phyloP scores from a whole-genome alignment of 202 grass and related monocot genomes.

The Alloteropsis angusta region DNA sequence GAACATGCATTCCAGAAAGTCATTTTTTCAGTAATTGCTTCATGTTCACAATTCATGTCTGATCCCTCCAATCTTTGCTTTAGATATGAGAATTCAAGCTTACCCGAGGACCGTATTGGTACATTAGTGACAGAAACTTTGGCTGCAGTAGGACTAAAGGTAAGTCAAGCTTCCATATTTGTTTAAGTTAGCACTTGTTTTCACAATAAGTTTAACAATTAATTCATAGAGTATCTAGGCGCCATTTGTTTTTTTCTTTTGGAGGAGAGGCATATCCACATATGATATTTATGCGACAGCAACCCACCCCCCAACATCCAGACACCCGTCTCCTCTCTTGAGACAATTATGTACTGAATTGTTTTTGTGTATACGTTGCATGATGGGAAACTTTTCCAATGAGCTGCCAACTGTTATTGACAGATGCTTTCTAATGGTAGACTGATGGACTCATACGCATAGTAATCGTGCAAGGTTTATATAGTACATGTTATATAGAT shows the following conservation, averaged over 20 bases:
- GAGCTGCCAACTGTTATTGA: neutral
- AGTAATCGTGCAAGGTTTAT: neutral
- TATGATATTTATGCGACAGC: neutral
- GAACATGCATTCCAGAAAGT: slow-evolving; percentile 14
- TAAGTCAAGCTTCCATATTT: slow-evolving; percentile 30
- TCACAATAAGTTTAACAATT: neutral
- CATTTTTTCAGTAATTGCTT: neutral
- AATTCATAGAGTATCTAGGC: neutral
- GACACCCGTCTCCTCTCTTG: too few species aligned
- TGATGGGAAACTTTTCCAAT: neutral
- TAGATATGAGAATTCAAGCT: slow-evolving; percentile 92
- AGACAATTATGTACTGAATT: too few species aligned
- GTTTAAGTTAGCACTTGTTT: slow-evolving; percentile 3
- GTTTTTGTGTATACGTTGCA: neutral
- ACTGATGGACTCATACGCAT: neutral
- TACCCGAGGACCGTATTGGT: slow-evolving; percentile 57
- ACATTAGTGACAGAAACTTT: slow-evolving; percentile 80
- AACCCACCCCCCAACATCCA: too few species aligned
- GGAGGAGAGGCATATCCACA: neutral
- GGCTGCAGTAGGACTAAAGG: slow-evolving; percentile 83
- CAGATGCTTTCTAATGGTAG: neutral
- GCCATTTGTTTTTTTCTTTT: neutral
- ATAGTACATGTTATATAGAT: neutral
- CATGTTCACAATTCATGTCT: slow-evolving; percentile 20
- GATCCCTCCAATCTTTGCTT: slow-evolving; percentile 23